Base-by-base conservation (phyloP, 1,284 basidiomycete species). In the Moesziomyces aphidis region DNA sequence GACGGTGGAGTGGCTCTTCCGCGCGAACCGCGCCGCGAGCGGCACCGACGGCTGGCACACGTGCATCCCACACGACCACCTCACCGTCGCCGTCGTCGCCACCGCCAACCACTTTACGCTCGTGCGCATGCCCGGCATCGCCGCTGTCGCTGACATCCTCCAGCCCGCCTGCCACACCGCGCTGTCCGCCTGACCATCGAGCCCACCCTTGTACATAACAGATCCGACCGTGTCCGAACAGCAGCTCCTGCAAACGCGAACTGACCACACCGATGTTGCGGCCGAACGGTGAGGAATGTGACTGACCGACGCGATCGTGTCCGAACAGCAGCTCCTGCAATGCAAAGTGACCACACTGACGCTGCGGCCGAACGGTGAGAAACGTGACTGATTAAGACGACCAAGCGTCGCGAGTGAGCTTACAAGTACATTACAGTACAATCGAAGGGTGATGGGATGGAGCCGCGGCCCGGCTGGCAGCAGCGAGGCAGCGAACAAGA, bases 41-140 rank as follows among this genome's bases (percentile, higher is more conserved):
- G 67, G 61, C 17, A 17, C 64, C 17, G 66, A 74, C 39, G 75
- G 75, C 1, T 77, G 75, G 75, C 58, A 77, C 17, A 15, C 11
- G 13, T 44, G 58, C 23, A 24, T 76, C 9, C 56, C 59, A 1
- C 3, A 10, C 3, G 21, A 61, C 5, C 53, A 19, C 48, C 50
- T 75, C 22, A 19, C 31, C 4, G 64, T 67, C 11, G 24, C 39
- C 3, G 10, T 31, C 1, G 43, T 76, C 21, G 26, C 21, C 1
- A 46, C 36, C 7, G 66, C 73, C 0, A 73, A 76, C 44, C 73
- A 76, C 46, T 76, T 76, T n/a, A 68, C 71, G 7, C 31, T 73
- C 44, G 65, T 73, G 1, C 46, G 71, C 19, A 46, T 57, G 21
- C 57, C 61, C 4, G 44, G n/a, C 6, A 47, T 56, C 4, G 48